A percentile compares a stretch with the other conserved stretches of the same genome.
Conservation (phyloP, 148 eudicot species). For the Rhododendron ferrugineum region DNA sequence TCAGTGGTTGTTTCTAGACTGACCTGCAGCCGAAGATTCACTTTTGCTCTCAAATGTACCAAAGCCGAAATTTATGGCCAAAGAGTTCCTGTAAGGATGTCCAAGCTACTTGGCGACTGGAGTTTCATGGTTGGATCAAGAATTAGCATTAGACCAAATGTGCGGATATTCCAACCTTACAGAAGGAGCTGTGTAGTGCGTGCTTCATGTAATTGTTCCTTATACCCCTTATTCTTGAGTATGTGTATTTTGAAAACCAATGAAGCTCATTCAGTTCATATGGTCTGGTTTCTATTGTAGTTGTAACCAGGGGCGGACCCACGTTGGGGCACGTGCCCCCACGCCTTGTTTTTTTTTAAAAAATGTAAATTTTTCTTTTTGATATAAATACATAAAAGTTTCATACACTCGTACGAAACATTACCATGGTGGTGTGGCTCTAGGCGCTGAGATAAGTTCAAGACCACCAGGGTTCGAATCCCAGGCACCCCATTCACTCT, state of each 20-base stretch:
- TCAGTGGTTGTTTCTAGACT: constrained; percentile 14
- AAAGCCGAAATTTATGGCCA: constrained; percentile 27
- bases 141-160: constrained; percentile 24
- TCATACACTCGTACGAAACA: too few relatives aligned
- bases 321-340: too few relatives aligned
- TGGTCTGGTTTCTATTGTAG: background rate
- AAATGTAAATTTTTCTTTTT: too few relatives aligned
- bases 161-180: constrained; percentile 14
- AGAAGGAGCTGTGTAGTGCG: constrained; percentile 34
- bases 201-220: constrained; percentile 55
- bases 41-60: constrained; percentile 23
- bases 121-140: constrained; percentile 47
- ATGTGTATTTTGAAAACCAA: background rate
- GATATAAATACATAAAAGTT: too few relatives aligned
- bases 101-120: constrained; percentile 26
- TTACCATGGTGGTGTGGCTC: too few relatives aligned
- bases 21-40: constrained; percentile 22
- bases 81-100: constrained; percentile 18
- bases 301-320: too few relatives aligned
- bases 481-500: too few relatives aligned
- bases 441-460: too few relatives aligned
- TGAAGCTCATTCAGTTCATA: background rate
- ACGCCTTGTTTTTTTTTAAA: too few relatives aligned
- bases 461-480: too few relatives aligned
- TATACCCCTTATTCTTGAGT: background rate